Percentiles rank a stretch among this genome's conserved stretches.
These are phyloP conservation scores for Paracorniculantispora psalliotae DNA, from an alignment of 2,329 filamentous ascomycete species.

Conservation along the genomic window DNA sequence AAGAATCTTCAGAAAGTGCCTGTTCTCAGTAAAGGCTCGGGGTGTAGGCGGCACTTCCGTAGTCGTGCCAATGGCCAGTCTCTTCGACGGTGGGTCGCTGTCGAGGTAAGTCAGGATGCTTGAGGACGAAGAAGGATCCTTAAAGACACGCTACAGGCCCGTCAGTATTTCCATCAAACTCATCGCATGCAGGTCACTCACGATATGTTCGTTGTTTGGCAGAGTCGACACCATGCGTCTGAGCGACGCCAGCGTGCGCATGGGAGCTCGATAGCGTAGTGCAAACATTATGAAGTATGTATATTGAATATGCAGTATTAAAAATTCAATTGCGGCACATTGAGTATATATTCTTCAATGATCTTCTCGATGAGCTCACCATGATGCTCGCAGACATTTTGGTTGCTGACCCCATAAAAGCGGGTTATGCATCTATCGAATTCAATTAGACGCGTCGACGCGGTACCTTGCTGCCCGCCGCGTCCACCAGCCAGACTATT, in stretches of 20 bases:
- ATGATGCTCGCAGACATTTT: constrained; percentile 2
- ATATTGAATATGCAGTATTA: not conserved
- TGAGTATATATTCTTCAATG: not conserved
- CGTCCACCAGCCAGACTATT: constrained; percentile 1
- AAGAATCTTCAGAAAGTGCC: constrained; percentile 53
- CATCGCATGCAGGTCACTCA: constrained; percentile 28
- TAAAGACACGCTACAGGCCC: constrained; percentile 51
- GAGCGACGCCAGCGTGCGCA: constrained; percentile 11
- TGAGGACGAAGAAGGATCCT: constrained; percentile 38
- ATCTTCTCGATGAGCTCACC: not conserved
- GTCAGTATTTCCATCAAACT: constrained; percentile 14
- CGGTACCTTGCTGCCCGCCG: constrained; percentile 19
- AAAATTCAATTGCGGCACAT: not conserved
- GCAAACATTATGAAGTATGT: constrained; percentile 5
- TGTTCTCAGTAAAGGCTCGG: constrained; percentile 54
- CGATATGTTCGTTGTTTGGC: constrained; percentile 49
- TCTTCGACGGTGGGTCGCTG: constrained; percentile 47
- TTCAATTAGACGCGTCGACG: constrained; percentile 38
- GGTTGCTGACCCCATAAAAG: constrained; percentile 2
- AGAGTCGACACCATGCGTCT: constrained; percentile 41
- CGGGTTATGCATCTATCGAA: constrained; percentile 24
- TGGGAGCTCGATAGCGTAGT: not conserved
- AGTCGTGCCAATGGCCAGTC: constrained; percentile 55
- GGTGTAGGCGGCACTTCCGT: constrained; percentile 57
- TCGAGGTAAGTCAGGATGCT: constrained; percentile 58